Evolutionary conservation across 805 yeast species (phyloP).

Genomic region (Ogataea trehalophila): DNA sequence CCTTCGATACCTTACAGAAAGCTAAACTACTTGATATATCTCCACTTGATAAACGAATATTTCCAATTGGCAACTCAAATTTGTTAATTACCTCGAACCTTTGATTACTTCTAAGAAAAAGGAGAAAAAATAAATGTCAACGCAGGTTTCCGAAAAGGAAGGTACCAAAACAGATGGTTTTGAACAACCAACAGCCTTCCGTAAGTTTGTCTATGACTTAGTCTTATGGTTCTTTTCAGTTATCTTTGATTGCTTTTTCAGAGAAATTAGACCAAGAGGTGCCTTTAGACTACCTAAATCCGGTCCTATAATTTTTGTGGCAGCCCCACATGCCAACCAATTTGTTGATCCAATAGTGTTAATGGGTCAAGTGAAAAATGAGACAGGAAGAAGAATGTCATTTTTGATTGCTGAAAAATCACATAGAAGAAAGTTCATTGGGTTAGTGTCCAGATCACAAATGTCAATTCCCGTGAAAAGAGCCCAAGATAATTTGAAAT

Average conservation of each 20-base stretch:
- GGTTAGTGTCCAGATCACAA: conserved; percentile 69
- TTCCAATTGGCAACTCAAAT: too few species aligned
- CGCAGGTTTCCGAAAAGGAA: too few species aligned
- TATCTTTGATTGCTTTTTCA: conserved; percentile 56
- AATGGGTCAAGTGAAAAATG: conserved; percentile 67
- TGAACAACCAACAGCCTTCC: conserved; percentile 33
- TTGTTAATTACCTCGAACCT: too few species aligned
- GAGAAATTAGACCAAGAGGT: conserved; percentile 72
- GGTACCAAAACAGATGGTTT: conserved; percentile 13
- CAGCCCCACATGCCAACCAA: conserved; percentile 85
- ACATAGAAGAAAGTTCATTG: conserved; percentile 52
- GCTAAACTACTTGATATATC: too few species aligned
- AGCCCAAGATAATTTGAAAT: conserved; percentile 77
- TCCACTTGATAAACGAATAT: too few species aligned
- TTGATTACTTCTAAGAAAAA: too few species aligned
- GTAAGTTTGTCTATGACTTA: conserved; percentile 45
- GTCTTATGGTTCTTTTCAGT: conserved; percentile 43
- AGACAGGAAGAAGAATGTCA: conserved; percentile 43
- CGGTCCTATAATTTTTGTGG: conserved; percentile 72
- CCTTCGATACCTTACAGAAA: too few species aligned
- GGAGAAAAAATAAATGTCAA: too few species aligned
- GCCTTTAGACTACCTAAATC: conserved; percentile 54
- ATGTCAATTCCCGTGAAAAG: conserved; percentile 87
- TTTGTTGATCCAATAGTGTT: conserved; percentile 73
- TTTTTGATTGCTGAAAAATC: conserved; percentile 53